Percentiles rank a stretch among this genome's conserved stretches.
Conservation (phyloP, 1,284 basidiomycete genomes). For the Peniophora sp. region DNA sequence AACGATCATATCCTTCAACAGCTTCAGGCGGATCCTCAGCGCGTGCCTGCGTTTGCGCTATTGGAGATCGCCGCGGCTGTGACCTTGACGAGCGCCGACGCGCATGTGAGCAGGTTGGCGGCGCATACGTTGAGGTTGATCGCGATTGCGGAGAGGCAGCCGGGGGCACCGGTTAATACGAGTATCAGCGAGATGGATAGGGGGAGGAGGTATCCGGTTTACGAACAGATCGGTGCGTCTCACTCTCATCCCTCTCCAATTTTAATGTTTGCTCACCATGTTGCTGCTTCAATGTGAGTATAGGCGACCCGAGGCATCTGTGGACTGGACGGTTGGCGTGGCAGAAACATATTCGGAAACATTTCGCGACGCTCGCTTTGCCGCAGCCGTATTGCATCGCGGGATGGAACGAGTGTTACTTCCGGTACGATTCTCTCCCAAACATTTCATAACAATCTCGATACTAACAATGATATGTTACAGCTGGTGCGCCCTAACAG, state of each 20-base stretch:
- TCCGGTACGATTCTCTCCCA: conserved; percentile 19
- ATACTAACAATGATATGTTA: too few relatives aligned
- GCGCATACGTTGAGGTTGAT: conserved; percentile 61
- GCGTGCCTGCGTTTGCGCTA: conserved; percentile 54
- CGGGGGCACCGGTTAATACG: conserved; percentile 41
- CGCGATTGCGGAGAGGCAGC: conserved; percentile 55
- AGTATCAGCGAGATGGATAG: conserved; percentile 50
- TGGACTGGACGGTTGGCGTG: conserved; percentile 59
- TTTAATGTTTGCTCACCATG: too few relatives aligned
- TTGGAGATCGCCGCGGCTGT: conserved; percentile 68
- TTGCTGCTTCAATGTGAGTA: too few relatives aligned
- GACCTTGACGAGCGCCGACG: conserved; percentile 60
- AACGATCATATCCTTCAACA: conserved; percentile 6
- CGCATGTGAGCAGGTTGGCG: conserved; percentile 55
- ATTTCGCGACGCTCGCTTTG: conserved; percentile 56
- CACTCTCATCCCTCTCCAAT: conserved; percentile 49
- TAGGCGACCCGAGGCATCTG: neutral
- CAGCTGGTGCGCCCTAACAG: conserved; percentile 26
- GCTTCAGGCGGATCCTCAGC: conserved; percentile 37
- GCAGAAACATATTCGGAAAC: conserved; percentile 73
- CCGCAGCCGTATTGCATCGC: conserved; percentile 62
- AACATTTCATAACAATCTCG: too few relatives aligned
- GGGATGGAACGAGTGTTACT: conserved; percentile 77
- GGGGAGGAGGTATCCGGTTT: conserved; percentile 61
- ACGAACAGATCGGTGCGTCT: conserved; percentile 72